Evolutionary conservation across 2,329 filamentous ascomycete genomes (phyloP).

Genomic region (Coleophoma eucalyptorum): DNA sequence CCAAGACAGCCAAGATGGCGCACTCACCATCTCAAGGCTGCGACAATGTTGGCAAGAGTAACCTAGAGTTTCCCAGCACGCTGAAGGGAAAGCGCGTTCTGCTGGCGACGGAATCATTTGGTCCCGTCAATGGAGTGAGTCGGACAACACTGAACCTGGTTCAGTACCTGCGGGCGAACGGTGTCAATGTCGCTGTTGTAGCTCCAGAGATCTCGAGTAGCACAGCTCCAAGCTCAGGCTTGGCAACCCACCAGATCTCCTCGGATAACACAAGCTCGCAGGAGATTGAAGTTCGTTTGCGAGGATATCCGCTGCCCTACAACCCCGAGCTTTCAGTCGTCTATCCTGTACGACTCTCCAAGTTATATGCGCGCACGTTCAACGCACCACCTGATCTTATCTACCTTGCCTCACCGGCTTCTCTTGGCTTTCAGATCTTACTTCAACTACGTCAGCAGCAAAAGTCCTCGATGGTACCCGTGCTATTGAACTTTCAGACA

Average conservation of each 20-base stretch:
- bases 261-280: conserved; percentile 19
- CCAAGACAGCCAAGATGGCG: too few relatives aligned
- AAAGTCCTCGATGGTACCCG: conserved; percentile 47
- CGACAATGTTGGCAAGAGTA: not conserved
- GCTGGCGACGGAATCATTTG: conserved; percentile 68
- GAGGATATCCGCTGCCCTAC: conserved; percentile 65
- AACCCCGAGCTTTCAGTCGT: conserved; percentile 69
- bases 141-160: conserved; percentile 67
- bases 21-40: too few relatives aligned
- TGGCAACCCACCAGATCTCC: conserved; percentile 21
- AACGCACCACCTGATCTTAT: conserved; percentile 58
- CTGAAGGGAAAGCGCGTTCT: conserved; percentile 60
- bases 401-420: conserved; percentile 67
- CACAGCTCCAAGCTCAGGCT: conserved; percentile 23
- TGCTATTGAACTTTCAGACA: conserved; percentile 69
- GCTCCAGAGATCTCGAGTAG: conserved; percentile 57
- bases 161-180: conserved; percentile 60
- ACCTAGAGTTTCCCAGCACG: conserved; percentile 32
- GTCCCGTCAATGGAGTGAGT: conserved; percentile 70
- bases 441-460: conserved; percentile 62
- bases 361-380: conserved; percentile 58
- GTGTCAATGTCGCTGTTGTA: conserved; percentile 62
- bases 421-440: conserved; percentile 67
- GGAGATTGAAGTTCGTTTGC: conserved; percentile 51
- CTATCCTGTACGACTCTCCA: conserved; percentile 63